Conservation (phyloP, 2,329 filamentous ascomycete genomes). For the Trichoderma gracile region DNA sequence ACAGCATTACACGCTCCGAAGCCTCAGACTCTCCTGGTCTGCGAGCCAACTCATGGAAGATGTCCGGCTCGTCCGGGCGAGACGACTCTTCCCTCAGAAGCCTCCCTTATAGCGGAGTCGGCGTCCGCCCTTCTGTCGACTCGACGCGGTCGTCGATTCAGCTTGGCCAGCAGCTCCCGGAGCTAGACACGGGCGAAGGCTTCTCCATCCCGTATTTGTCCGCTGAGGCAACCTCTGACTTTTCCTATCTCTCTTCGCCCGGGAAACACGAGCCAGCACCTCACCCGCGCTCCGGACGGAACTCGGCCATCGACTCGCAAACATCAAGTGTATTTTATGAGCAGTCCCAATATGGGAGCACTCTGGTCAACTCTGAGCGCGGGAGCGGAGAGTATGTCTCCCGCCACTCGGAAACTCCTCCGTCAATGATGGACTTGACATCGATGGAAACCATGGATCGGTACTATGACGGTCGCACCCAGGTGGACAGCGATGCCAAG, state of each 20-base stretch:
- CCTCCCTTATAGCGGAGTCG: slow-evolving; percentile 28
- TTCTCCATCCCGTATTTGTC: slow-evolving; percentile 52
- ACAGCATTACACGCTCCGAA: slow-evolving; percentile 49
- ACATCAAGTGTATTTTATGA: slow-evolving; percentile 45
- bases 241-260: slow-evolving; percentile 43
- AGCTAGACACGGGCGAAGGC: slow-evolving; percentile 53
- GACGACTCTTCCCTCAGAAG: slow-evolving; percentile 28
- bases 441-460: slow-evolving; percentile 48
- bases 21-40: slow-evolving; percentile 35
- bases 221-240: slow-evolving; percentile 36
- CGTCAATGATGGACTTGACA: slow-evolving; percentile 48
- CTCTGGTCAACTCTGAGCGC: slow-evolving; percentile 46
- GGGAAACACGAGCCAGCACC: slow-evolving; percentile 52
- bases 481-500: slow-evolving; percentile 43
- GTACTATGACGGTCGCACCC: slow-evolving; percentile 41
- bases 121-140: slow-evolving; percentile 32
- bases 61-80: slow-evolving; percentile 29
- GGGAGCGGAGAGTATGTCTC: slow-evolving; percentile 49
- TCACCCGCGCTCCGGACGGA: slow-evolving; percentile 44
- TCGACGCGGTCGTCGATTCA: slow-evolving; percentile 34
- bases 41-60: slow-evolving; percentile 39
- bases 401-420: slow-evolving; percentile 47
- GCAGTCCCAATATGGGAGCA: slow-evolving; percentile 43
- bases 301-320: slow-evolving; percentile 44
- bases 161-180: slow-evolving; percentile 46